These are phyloP conservation scores for Kodamaea suecica DNA, from an alignment of 1,139 yeast genomes.

Conservation along the genomic window DNA sequence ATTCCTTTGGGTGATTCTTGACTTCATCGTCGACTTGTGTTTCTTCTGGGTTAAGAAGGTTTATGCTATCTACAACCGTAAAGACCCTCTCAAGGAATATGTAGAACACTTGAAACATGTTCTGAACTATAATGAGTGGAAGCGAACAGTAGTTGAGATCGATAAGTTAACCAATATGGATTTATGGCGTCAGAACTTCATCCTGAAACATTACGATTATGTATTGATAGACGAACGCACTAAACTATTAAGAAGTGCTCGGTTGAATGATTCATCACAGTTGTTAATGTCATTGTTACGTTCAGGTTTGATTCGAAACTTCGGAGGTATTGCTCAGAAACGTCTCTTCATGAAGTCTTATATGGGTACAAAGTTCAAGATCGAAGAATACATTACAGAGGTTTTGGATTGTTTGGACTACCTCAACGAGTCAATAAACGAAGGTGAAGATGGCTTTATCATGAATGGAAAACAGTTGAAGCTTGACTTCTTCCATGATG, in stretches of 20 bases:
- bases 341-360: slow-evolving; percentile 77
- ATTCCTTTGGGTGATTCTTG: slow-evolving; percentile 58
- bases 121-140: slow-evolving; percentile 60
- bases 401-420: slow-evolving; percentile 67
- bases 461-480: slow-evolving; percentile 59
- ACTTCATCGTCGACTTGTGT: slow-evolving; percentile 55
- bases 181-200: slow-evolving; percentile 83
- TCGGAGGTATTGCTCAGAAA: slow-evolving; percentile 86
- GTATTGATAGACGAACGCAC: slow-evolving; percentile 73
- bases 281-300: slow-evolving; percentile 67
- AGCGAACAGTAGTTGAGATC: slow-evolving; percentile 52
- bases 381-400: slow-evolving; percentile 82
- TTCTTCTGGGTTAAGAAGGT: slow-evolving; percentile 55
- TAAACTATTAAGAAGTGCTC: slow-evolving; percentile 58
- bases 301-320: slow-evolving; percentile 81
- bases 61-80: slow-evolving; percentile 36
- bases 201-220: slow-evolving; percentile 81
- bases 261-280: slow-evolving; percentile 55
- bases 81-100: slow-evolving; percentile 41
- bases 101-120: slow-evolving; percentile 40
- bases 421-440: slow-evolving; percentile 39
- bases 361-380: slow-evolving; percentile 81
- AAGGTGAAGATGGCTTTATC: slow-evolving; percentile 30
- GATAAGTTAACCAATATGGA: slow-evolving; percentile 70
- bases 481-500: slow-evolving; percentile 84